Conservation (phyloP, 345 rosid genomes). For the Pistacia atlantica region DNA sequence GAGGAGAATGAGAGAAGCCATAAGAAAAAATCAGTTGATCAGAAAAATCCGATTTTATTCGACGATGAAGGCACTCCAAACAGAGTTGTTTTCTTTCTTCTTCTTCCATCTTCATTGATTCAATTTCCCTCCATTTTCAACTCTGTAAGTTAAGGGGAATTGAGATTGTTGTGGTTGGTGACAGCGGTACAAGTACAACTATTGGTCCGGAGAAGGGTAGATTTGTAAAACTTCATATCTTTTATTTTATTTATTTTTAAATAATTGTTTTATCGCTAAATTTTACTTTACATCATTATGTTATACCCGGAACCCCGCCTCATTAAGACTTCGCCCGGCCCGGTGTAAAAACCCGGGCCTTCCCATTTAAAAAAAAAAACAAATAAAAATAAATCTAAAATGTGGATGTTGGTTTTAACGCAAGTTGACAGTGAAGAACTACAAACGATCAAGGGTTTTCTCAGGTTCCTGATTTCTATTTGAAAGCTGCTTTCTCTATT, state of each 20-base stretch:
- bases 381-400: background rate
- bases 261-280: no score
- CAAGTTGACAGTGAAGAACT: background rate
- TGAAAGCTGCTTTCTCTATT: background rate
- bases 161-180: background rate
- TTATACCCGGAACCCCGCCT: no score
- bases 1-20: constrained; percentile 69
- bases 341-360: no score
- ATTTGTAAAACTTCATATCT: no score
- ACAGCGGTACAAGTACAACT: background rate
- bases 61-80: constrained; percentile 74
- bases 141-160: background rate
- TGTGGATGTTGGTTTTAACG: background rate
- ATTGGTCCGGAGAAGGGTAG: no score
- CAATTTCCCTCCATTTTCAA: constrained; percentile 17
- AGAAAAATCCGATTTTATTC: constrained; percentile 70
- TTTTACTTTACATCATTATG: no score
- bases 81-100: constrained; percentile 28
- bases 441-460: background rate
- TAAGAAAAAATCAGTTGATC: constrained; percentile 56
- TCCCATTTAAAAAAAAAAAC: no score
- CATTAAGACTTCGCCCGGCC: no score
- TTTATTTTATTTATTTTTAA: no score
- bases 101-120: constrained; percentile 22
- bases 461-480: background rate